phyloP scores from a whole-genome alignment of 768 basidiomycete species.

The Suillus variegatus region DNA sequence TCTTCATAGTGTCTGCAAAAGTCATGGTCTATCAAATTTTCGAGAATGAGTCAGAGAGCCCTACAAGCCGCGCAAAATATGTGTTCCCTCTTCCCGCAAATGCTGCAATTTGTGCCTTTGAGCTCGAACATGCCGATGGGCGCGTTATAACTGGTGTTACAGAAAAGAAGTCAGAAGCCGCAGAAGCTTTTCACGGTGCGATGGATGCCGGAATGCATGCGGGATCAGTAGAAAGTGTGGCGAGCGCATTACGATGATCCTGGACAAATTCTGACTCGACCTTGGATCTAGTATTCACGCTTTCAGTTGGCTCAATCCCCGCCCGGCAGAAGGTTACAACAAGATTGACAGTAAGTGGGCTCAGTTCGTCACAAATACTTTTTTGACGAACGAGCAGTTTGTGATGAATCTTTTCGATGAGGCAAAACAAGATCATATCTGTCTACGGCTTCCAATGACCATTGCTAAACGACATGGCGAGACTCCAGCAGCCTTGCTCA shows the following conservation, averaged over 20 bases:
- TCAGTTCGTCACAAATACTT: background rate
- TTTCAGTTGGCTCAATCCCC: slow-evolving; percentile 58
- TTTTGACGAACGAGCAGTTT: slow-evolving; percentile 35
- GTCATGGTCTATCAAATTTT: slow-evolving; percentile 43
- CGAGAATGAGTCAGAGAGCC: slow-evolving; percentile 36
- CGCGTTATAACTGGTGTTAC: slow-evolving; percentile 43
- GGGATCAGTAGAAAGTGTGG: slow-evolving; percentile 48
- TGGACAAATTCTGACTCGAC: background rate
- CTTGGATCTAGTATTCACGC: slow-evolving; percentile 49
- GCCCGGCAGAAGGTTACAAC: slow-evolving; percentile 40
- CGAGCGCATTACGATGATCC: slow-evolving; percentile 10
- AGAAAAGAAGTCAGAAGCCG: slow-evolving; percentile 48
- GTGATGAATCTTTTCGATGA: slow-evolving; percentile 56
- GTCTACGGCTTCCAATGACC: slow-evolving; percentile 52
- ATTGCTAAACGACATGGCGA: slow-evolving; percentile 55
- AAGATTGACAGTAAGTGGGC: slow-evolving; percentile 41
- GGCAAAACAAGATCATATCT: slow-evolving; percentile 46
- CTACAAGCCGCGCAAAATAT: slow-evolving; percentile 51
- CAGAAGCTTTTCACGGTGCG: slow-evolving; percentile 42
- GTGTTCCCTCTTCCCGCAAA: slow-evolving; percentile 59
- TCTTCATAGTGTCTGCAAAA: slow-evolving; percentile 42
- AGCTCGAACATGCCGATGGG: slow-evolving; percentile 46
- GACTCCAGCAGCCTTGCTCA: slow-evolving; percentile 37
- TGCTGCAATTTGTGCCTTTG: slow-evolving; percentile 55
- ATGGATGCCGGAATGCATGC: slow-evolving; percentile 39